Base-by-base conservation (phyloP, 768 basidiomycete genomes). In the Russula griseocarnosa region DNA sequence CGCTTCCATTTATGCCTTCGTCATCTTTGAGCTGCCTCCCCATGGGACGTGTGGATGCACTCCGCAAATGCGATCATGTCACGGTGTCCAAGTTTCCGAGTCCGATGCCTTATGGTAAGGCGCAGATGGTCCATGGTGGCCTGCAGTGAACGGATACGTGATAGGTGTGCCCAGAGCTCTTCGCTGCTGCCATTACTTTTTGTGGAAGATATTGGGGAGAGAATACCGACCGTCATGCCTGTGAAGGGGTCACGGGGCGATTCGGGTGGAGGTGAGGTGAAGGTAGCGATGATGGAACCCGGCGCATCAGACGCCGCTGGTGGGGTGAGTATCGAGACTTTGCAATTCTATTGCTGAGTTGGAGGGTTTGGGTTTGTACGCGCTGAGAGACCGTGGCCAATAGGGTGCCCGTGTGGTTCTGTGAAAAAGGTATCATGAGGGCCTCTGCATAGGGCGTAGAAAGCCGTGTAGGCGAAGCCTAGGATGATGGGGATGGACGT, bases 91-190 rank as follows among this genome's bases (percentile, higher is more conserved):
- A 42, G 16, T 67, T 54, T 1, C 38, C 59, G 26, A 74, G 67
- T 1, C 85, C 83, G 52, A 87, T 79, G 46, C 81, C 81, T 72
- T 92, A 92, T 88, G 28, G 86, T 83, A 11, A 85, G 74, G 70
- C 91, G 90, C 81, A 88, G 83, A 66, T 76, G 77, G 6, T 89
- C 85, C 38, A 92, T 83, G 66, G 88, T 83, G 60, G 81, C 83
- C 72, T 92, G 88, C 34, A 92, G 73, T 42, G 86, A 85, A 66
- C 89, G 72, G n/a, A 92, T 86, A 50, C 79, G 80, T 22, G 83
- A 83, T 18, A 92, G 79, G 65, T 86, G 84, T 0, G 80, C 70
- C 90, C 90, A 92, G 55, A 88, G 72, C 58, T 81, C 82, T 56
- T 81, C 82, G 56, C 34, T 54, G 66, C 26, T 74, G 22, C n/a